phyloP scores from a whole-genome alignment of 352 stramenopile species.

The Phytophthora chlamydospora region DNA sequence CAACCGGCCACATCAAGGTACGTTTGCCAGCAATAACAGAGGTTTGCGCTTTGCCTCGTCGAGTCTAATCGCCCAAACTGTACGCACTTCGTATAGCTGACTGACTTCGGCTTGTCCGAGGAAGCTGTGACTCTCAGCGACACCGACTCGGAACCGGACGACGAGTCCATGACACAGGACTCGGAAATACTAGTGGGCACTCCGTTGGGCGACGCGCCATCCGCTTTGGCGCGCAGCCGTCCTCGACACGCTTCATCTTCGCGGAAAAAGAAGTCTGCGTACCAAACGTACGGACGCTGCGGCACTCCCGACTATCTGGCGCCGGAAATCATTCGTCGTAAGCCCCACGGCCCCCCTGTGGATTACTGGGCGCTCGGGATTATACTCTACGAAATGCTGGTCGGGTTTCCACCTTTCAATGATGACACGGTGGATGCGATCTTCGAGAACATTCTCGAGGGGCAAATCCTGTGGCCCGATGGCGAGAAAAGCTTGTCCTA shows the following conservation, averaged over 20 bases:
- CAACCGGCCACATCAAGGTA: slow-evolving; percentile 88
- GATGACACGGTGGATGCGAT: slow-evolving; percentile 89
- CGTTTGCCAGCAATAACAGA: slow-evolving; percentile 3
- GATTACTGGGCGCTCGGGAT: slow-evolving; percentile 93
- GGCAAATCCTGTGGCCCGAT: slow-evolving; percentile 88
- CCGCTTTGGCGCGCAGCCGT: slow-evolving; percentile 2
- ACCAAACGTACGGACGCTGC: slow-evolving; percentile 75
- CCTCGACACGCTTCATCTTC: slow-evolving; percentile 20
- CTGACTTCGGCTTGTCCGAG: slow-evolving; percentile 88
- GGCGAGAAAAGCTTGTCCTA: slow-evolving; percentile 87
- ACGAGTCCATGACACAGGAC: slow-evolving; percentile 30
- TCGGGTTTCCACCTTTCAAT: slow-evolving; percentile 90
- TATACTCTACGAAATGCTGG: slow-evolving; percentile 91
- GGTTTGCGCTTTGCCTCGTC: background rate
- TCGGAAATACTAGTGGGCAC: slow-evolving; percentile 6
- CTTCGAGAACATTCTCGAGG: slow-evolving; percentile 86
- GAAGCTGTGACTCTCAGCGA: slow-evolving; percentile 60
- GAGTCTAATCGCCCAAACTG: slow-evolving; percentile 3
- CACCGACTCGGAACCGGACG: slow-evolving; percentile 39
- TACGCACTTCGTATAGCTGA: slow-evolving; percentile 52
- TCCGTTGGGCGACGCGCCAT: slow-evolving; percentile 1
- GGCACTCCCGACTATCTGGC: slow-evolving; percentile 91
- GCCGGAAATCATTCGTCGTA: slow-evolving; percentile 85
- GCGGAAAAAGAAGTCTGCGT: slow-evolving; percentile 56
- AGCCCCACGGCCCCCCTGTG: slow-evolving; percentile 74